Base-by-base conservation (phyloP, 2,329 filamentous ascomycete species). In the Stachybotrys chlorohalonatus region DNA sequence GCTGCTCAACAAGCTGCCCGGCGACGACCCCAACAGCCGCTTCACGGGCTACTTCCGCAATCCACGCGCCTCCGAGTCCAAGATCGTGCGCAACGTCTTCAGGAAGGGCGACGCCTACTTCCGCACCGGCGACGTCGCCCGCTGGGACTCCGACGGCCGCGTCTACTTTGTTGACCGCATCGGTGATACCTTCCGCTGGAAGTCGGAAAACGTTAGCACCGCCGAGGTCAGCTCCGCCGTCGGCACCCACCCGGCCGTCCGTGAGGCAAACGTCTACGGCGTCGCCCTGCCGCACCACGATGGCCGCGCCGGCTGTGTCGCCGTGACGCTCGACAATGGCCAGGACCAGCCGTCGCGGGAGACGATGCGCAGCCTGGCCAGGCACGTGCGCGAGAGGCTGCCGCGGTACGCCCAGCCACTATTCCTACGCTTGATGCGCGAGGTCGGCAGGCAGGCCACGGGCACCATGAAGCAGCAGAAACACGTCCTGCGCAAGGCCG, bases 381-480 rank as follows among this genome's bases (percentile, higher is more conserved):
- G 70, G 0, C 84, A 90, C 62, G 80, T 80, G 0, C 65, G 73
- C 13, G 68, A 69, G 7, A 73, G 73, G 7, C 73, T 95, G 31
- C 90, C 91, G 0, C 79, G 77, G 51, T 95, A 88, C 63, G 90
- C 90, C 0, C 79, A 85, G 5, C 91, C 91, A 0, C 62, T 94
- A 1, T 96, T 95, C 70, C 67, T 96, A 51, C 78, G 91, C 11
- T 70, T 91, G 6, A 79, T 85, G 7, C 75, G 72, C 31, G 77
- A 80, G 31, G 70, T 79, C 49, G 71, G 83, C 47, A 69, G 73
- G 60, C 82, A 87, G 63, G 78, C 83, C 1, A 95, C 91, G 5
- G 90, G 90, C 0, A 96, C 90, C 51, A 88, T 90, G 64, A 96
- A 96, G 76, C 89, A 95, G 73, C 87, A 92, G 71, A 96, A 96